Evolutionary conservation across 2,329 filamentous ascomycete genomes (phyloP), one percentile per base, ranked within the genome.

Genomic region (Fusarium staphyleae): DNA sequence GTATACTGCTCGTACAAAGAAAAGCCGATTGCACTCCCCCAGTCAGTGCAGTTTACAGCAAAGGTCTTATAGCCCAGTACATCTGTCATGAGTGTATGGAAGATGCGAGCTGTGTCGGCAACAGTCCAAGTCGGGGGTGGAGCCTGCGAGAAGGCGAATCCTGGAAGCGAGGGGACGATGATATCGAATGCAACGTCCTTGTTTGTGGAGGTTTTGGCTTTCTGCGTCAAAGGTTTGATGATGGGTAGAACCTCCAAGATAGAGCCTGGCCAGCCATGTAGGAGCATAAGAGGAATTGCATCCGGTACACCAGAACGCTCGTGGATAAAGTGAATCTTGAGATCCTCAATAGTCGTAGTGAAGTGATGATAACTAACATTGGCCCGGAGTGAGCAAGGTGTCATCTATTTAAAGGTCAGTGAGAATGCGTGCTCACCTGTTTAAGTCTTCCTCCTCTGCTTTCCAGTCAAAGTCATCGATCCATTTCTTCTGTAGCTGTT

Each of bases 231-330:
- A 35, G 34, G 6, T 4, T 56, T 32, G 7, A 63, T 7, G 3
- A 63, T 3, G 1, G 73, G 37, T 63, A 72, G 57, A 18, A 77
- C 77, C 54, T 80, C 77, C 56, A 74, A 72, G 48, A 78, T 78
- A 1, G 70, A 74, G 4, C 76, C 76, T 3, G 75, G 76, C 77
- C 75, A 79, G 26, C 76, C 77, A 57, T 79, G 75, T 2, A 75
- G 60, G 26, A 78, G 58, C 1, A 79, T 59, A 1, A 79, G 59
- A 1, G 77, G 74, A 28, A 78, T 74, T 3, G 74, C 74, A 15
- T 62, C 22, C 2, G 48, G 30, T 2, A 40, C 34, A 0, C 40
- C 39, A 2, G 66, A 67, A 2, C 43, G 45, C 19, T 62, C 41
- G 22, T 70, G 62, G 6, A 66, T 48, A 26, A 69, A 70, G 22